Conservation (phyloP, 1,284 basidiomycete species). For the Ustilago xerochloae region DNA sequence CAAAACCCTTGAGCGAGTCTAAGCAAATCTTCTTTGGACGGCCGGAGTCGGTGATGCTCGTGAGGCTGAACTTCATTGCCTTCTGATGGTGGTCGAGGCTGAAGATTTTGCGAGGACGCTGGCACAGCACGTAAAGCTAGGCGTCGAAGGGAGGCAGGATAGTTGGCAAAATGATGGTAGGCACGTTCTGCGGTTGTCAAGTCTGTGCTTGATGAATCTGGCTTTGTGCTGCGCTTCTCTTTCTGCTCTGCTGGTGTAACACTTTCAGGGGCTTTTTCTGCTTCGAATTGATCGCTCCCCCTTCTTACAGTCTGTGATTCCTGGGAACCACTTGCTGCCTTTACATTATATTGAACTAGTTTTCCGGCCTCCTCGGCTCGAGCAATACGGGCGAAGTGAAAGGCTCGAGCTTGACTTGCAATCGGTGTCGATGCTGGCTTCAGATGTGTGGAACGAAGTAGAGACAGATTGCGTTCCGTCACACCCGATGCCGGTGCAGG, state of each 20-base stretch:
- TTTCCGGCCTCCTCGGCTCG: conserved; percentile 1
- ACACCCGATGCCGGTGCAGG: neutral
- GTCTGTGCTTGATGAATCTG: conserved; percentile 15
- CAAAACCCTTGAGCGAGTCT: conserved; percentile 87
- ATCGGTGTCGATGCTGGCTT: neutral
- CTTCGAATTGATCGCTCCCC: neutral
- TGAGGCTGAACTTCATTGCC: conserved; percentile 14
- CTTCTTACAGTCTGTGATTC: neutral
- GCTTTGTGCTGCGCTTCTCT: neutral
- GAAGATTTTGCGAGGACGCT: conserved; percentile 10
- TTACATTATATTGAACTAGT: neutral
- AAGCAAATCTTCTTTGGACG: conserved; percentile 76
- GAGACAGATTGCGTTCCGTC: too few species aligned
- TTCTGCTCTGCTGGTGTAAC: neutral
- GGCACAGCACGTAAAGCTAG: conserved; percentile 59
- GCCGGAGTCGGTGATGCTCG: conserved; percentile 33
- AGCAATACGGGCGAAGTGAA: conserved; percentile 2
- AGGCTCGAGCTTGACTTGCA: conserved; percentile 17
- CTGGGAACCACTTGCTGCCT: neutral
- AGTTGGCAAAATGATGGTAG: conserved; percentile 59
- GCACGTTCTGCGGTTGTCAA: conserved; percentile 36
- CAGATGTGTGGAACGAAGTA: neutral
- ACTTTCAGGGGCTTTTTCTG: neutral
- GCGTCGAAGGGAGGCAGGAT: conserved; percentile 57
- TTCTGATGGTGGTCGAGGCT: conserved; percentile 2